Evolutionary conservation across 1,139 yeast species (phyloP), one percentile per base, ranked within the genome.

Genomic region (Diutina sp.): DNA sequence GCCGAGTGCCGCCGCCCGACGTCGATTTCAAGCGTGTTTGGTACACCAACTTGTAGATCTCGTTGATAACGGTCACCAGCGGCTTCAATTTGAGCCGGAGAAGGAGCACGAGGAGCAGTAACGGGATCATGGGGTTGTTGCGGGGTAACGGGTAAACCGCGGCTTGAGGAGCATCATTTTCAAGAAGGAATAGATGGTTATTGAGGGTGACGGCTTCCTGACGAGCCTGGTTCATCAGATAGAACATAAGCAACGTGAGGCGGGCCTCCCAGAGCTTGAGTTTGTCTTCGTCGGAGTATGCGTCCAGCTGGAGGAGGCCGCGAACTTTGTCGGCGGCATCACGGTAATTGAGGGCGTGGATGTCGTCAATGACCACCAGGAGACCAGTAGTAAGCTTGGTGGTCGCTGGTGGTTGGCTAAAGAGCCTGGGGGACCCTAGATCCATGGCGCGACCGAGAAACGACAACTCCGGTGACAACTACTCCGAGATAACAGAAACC

Each of bases 241-340:
- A 65, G 62, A 74, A 73, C 9, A 74, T 56, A 18, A 67, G 66
- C n/a, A 71, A 61, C 7, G 65, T 61, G 35, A 76, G 64, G 28
- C 80, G 62, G n/a, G 72, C 66, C 57, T 73, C 73, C 79, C 79
- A 76, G 25, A 74, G 55, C 55, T 61, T 63, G 16, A 74, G 62
- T 18, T 50, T 50, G 28, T 8, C 29, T n/a, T 30, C 28, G 21
- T 50, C 53, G 29, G 41, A 8, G 21, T 30, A 32, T 1, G 7
- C 16, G n/a, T n/a, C 44, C 45, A 30, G 44, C 28, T 50, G 53
- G 44, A 50, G 41, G 11, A 50, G 53, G 41, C 18, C 21, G 32
- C 16, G 8, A 16, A 50, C 12, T 8, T 50, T 32, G 16, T 50
- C 53, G n/a, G 28, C 44, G 5, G 44, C 53, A 4, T 8, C 41